Evolutionary conservation across 768 basidiomycete genomes (phyloP).

Genomic region (Boletus rex-veris): DNA sequence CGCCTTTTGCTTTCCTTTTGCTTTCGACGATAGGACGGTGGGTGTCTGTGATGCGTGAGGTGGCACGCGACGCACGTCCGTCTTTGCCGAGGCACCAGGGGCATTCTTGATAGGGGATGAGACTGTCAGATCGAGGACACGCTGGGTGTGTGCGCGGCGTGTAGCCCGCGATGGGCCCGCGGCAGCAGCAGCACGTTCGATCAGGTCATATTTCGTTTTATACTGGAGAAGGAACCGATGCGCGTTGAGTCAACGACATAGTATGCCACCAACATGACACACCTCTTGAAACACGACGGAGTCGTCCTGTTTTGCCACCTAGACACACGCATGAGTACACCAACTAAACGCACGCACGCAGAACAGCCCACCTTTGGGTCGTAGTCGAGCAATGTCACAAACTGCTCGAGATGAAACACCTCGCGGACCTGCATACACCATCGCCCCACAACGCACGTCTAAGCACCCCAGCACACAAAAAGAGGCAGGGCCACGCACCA

Average conservation of each 20-base stretch:
- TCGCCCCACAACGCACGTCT: not conserved
- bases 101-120: slow-evolving; percentile 18
- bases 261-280: slow-evolving; percentile 21
- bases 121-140: slow-evolving; percentile 42
- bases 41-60: not conserved
- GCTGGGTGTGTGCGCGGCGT: slow-evolving; percentile 55
- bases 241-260: not conserved
- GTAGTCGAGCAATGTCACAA: slow-evolving; percentile 69
- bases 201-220: slow-evolving; percentile 59
- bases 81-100: slow-evolving; percentile 8
- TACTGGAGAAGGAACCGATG: slow-evolving; percentile 39
- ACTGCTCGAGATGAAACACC: slow-evolving; percentile 84
- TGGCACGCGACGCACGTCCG: slow-evolving; percentile 9
- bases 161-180: slow-evolving; percentile 57
- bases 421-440: slow-evolving; percentile 62
- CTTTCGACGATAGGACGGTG: slow-evolving; percentile 22
- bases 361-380: slow-evolving; percentile 56
- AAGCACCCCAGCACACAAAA: not conserved
- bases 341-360: not conserved
- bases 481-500: slow-evolving; percentile 48
- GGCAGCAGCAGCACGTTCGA: slow-evolving; percentile 42
- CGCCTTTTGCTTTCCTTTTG: slow-evolving; percentile 33
- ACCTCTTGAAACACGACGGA: slow-evolving; percentile 75
- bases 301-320: slow-evolving; percentile 73
- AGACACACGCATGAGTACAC: not conserved